Conservation (phyloP, 192 early-diverging fungal species). For the Piromyces sp. region DNA sequence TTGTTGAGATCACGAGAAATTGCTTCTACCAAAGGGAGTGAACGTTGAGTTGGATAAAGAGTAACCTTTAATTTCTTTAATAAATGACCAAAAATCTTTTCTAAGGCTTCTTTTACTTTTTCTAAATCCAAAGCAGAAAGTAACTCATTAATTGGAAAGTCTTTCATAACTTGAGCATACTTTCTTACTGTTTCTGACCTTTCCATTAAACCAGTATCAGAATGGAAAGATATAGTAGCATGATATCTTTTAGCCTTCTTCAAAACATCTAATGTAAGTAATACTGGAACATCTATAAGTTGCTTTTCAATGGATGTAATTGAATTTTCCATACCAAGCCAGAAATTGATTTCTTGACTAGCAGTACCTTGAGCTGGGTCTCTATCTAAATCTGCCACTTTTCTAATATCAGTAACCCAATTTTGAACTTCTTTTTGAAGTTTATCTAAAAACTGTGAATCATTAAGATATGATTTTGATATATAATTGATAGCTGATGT, state of each 20-base stretch:
- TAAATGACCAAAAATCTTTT: constrained; percentile 79
- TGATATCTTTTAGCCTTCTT: constrained; percentile 96
- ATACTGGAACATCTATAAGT: constrained; percentile 53
- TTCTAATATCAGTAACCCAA: constrained; percentile 99
- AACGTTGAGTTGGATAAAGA: constrained; percentile 77
- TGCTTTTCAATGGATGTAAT: constrained; percentile 86
- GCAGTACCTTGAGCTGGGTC: constrained; percentile 84
- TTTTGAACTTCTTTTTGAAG: constrained; percentile 89
- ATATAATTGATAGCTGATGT: constrained; percentile 55
- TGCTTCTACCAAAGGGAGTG: constrained; percentile 80
- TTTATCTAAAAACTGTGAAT: constrained; percentile 80
- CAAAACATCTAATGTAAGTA: constrained; percentile 82
- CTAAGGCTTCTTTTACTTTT: constrained; percentile 57
- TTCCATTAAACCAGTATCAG: constrained; percentile 95
- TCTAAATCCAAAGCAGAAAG: constrained; percentile 82
- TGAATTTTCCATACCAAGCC: constrained; percentile 91
- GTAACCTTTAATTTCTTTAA: constrained; percentile 95
- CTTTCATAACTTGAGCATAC: constrained; percentile 97
- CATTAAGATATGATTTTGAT: constrained; percentile 27
- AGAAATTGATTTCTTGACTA: constrained; percentile 97
- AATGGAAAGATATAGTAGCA: constrained; percentile 88
- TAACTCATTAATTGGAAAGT: constrained; percentile 94
- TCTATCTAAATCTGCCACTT: constrained; percentile 84
- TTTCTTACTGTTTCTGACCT: constrained; percentile 74
- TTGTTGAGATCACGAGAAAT: constrained; percentile 90